Percentiles rank a stretch among this genome's conserved stretches.
phyloP scores from a whole-genome alignment of 2,329 filamentous ascomycete species.

The Fusarium virguliforme region DNA sequence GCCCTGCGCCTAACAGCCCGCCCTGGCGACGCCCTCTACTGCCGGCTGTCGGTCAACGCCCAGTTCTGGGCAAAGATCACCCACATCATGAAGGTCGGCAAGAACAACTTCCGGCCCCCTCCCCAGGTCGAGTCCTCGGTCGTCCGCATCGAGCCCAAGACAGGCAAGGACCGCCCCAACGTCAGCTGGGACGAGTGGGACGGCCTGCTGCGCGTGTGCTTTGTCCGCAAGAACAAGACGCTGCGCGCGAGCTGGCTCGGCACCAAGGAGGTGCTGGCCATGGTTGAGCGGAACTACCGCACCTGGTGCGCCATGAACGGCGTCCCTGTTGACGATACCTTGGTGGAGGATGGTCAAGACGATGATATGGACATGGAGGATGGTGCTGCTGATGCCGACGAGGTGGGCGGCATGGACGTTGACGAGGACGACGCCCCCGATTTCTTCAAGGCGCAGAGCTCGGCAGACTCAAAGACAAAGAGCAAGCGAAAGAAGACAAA shows the following conservation, averaged over 20 bases:
- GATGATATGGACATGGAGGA: conserved; percentile 58
- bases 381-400: conserved; percentile 59
- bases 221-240: conserved; percentile 89
- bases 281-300: conserved; percentile 90
- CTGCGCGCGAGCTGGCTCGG: conserved; percentile 86
- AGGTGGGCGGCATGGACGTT: conserved; percentile 67
- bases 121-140: conserved; percentile 94
- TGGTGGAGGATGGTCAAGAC: conserved; percentile 62
- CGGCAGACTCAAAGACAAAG: conserved; percentile 71
- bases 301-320: conserved; percentile 92
- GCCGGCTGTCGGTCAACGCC: conserved; percentile 90
- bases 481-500: conserved; percentile 83
- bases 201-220: conserved; percentile 82
- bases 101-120: conserved; percentile 96
- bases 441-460: conserved; percentile 80
- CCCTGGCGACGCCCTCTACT: conserved; percentile 91
- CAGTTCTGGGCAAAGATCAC: conserved; percentile 84
- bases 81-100: conserved; percentile 93
- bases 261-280: conserved; percentile 83
- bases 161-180: conserved; percentile 81
- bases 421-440: conserved; percentile 80
- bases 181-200: conserved; percentile 98
- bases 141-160: conserved; percentile 90
- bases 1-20: conserved; percentile 90
- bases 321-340: conserved; percentile 80